Percentiles rank a stretch among this genome's conserved stretches.
These are phyloP conservation scores for Alternaria gaisen DNA, from an alignment of 2,329 filamentous ascomycete species.

Conservation along the genomic window DNA sequence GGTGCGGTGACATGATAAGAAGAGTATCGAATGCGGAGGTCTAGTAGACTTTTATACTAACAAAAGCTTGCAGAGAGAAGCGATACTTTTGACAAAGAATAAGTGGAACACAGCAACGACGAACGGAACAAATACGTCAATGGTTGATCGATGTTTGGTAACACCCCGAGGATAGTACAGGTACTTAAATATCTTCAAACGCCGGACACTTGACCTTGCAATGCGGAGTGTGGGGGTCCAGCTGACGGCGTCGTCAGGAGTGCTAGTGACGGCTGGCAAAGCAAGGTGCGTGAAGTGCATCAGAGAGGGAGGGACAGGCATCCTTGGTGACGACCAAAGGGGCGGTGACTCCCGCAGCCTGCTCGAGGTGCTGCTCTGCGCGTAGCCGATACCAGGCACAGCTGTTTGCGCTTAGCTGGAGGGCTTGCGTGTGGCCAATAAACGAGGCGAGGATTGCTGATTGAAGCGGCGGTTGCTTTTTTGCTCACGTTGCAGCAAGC, in stretches of 20 bases:
- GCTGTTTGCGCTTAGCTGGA: constrained; percentile 38
- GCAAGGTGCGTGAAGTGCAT: constrained; percentile 37
- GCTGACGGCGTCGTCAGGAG: constrained; percentile 47
- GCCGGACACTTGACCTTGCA: constrained; percentile 31
- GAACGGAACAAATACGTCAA: constrained; percentile 49
- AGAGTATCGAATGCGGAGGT: constrained; percentile 11
- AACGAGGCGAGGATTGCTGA: constrained; percentile 32
- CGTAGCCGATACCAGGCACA: constrained; percentile 48
- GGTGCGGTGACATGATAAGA: constrained; percentile 50
- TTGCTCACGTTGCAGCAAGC: constrained; percentile 30
- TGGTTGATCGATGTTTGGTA: constrained; percentile 36
- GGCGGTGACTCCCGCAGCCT: constrained; percentile 43
- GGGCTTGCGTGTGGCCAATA: constrained; percentile 37
- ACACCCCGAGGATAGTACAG: constrained; percentile 41
- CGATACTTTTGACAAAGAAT: constrained; percentile 47
- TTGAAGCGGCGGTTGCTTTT: constrained; percentile 47
- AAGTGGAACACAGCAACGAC: constrained; percentile 34
- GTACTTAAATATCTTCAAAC: constrained; percentile 50
- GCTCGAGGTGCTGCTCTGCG: constrained; percentile 37
- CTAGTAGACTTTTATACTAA: constrained; percentile 41
- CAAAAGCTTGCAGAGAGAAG: constrained; percentile 32
- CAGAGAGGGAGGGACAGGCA: constrained; percentile 37
- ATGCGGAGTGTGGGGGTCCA: constrained; percentile 50
- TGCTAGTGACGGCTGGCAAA: constrained; percentile 42
- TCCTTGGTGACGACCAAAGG: constrained; percentile 42